Conservation (phyloP, 768 basidiomycete species). For the Russula lepida region DNA sequence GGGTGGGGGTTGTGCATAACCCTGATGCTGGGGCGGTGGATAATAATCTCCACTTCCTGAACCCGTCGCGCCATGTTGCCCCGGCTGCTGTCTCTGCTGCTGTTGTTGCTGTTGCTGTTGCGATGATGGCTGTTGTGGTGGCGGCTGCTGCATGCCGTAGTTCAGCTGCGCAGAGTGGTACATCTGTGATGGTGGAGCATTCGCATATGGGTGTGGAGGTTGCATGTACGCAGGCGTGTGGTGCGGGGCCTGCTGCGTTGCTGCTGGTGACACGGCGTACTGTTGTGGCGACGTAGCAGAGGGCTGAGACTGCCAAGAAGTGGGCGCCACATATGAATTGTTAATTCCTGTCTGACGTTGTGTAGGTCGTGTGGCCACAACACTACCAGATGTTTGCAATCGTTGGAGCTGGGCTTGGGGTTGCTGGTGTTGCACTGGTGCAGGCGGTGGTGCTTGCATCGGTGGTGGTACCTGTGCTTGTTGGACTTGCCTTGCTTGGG, state of each 20-base stretch:
- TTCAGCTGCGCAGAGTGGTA: not conserved
- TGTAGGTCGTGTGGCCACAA: not conserved
- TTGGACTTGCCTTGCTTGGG: conserved; percentile 16
- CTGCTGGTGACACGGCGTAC: conserved; percentile 14
- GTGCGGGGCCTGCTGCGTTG: conserved; percentile 15
- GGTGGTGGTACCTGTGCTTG: conserved; percentile 28
- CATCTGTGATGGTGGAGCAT: conserved; percentile 13
- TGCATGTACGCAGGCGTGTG: conserved; percentile 12
- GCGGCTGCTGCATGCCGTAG: conserved; percentile 10
- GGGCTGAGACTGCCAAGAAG: conserved; percentile 1
- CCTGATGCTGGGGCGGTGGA: conserved; percentile 10
- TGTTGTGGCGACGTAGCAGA: conserved; percentile 11
- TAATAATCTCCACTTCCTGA: conserved; percentile 14
- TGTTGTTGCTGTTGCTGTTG: conserved; percentile 24
- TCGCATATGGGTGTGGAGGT: conserved; percentile 17
- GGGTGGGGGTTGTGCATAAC: conserved; percentile 4
- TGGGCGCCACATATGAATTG: conserved; percentile 2
- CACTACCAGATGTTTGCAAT: conserved; percentile 16
- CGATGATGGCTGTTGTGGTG: not conserved
- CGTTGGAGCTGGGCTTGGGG: conserved; percentile 28
- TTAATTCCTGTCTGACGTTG: conserved; percentile 15
- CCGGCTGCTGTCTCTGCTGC: conserved; percentile 15
- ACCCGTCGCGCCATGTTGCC: conserved; percentile 3
- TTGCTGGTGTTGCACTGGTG: conserved; percentile 30
- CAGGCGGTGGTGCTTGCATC: conserved; percentile 33